Conservation (phyloP, 2,329 filamentous ascomycete genomes). For the Clathrospora elynae region DNA sequence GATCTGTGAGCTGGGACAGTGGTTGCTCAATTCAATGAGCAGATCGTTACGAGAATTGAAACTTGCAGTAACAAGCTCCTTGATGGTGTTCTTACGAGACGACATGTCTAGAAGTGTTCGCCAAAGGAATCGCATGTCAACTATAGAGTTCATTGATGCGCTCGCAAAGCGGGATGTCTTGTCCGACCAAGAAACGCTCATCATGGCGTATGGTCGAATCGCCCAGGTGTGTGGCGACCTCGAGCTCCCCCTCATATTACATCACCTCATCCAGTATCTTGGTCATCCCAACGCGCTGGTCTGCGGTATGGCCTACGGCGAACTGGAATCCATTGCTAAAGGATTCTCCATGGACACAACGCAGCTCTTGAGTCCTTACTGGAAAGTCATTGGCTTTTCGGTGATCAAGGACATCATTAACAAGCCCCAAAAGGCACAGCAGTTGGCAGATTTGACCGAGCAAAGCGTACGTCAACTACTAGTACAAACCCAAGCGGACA, state of each 20-base stretch:
- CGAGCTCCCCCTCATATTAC: conserved; percentile 82
- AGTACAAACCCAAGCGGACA: conserved; percentile 75
- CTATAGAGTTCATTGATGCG: conserved; percentile 71
- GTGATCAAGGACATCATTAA: conserved; percentile 80
- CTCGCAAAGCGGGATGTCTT: conserved; percentile 72
- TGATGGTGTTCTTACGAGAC: conserved; percentile 68
- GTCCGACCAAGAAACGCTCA: conserved; percentile 78
- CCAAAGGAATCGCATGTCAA: conserved; percentile 69
- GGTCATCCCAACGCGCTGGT: conserved; percentile 81
- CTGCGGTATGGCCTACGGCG: conserved; percentile 80
- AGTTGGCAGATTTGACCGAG: conserved; percentile 79
- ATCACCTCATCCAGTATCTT: conserved; percentile 83
- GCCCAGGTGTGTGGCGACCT: conserved; percentile 76
- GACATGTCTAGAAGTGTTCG: conserved; percentile 55
- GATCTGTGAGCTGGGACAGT: conserved; percentile 71
- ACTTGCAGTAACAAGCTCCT: conserved; percentile 73
- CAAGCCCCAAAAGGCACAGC: conserved; percentile 79
- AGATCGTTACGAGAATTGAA: conserved; percentile 86
- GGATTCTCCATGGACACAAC: conserved; percentile 65
- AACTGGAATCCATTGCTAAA: conserved; percentile 76
- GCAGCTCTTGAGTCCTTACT: conserved; percentile 82
- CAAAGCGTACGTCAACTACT: conserved; percentile 77
- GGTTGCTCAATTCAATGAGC: conserved; percentile 78
- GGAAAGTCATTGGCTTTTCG: conserved; percentile 80
- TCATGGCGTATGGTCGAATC: conserved; percentile 84